These are phyloP conservation scores for Sicyos edulis DNA, from an alignment of 306 rosid genomes.

Conservation along the genomic window DNA sequence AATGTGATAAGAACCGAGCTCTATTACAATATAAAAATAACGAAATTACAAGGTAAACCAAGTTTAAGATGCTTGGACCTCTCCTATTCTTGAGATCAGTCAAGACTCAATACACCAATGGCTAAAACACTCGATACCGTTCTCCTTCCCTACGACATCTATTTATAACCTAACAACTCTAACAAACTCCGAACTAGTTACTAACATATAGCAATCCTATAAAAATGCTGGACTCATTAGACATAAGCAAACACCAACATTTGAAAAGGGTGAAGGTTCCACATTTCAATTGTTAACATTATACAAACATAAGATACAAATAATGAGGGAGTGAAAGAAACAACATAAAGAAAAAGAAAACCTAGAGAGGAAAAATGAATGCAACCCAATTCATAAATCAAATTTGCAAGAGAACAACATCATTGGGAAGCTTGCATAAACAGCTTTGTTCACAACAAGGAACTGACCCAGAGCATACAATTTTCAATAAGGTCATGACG, in stretches of 20 bases:
- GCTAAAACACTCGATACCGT: no score
- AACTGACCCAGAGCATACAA: constrained; percentile 77
- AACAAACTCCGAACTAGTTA: no score
- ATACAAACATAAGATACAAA: neutral
- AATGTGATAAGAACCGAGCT: no score
- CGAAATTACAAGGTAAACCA: no score
- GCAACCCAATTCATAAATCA: neutral
- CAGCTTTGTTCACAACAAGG: constrained; percentile 86
- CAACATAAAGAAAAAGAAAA: neutral
- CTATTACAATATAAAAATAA: no score
- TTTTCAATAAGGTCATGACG: neutral
- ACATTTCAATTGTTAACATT: neutral
- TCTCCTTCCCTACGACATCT: no score
- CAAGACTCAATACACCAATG: no score
- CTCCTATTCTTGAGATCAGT: no score
- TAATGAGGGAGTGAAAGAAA: neutral
- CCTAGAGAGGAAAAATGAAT: neutral
- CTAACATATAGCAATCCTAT: no score
- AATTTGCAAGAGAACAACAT: neutral
- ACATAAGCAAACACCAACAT: neutral
- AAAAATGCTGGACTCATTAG: neutral
- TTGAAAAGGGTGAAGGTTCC: neutral
- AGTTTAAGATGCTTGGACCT: no score
- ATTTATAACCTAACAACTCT: no score
- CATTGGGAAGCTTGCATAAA: constrained; percentile 49